Base-by-base conservation (phyloP, 306 rosid genomes). In the Cicer arietinum region DNA sequence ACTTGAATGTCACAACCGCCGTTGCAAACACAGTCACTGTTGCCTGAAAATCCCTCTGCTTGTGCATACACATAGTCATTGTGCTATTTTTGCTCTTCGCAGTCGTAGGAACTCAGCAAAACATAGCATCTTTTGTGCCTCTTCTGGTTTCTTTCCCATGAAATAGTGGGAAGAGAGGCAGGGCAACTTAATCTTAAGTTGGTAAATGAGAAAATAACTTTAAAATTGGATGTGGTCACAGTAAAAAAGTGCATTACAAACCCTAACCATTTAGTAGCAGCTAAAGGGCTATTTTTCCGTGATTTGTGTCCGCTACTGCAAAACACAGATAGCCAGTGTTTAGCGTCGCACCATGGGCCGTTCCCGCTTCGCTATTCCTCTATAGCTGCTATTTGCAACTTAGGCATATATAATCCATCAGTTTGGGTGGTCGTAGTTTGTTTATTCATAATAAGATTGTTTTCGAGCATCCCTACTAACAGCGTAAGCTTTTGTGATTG, bases 401-500 rank as follows among this genome's bases (percentile, higher is more conserved):
- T 57, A 57, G 40, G 39, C 40, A 25, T 20, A 10, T 46, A 50
- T 25, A 14, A 18, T n/a, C 18, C 52, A 64, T 79, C 68, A 3
- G 20, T 72, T 54, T 64, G 52, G 18, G n/a, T 39, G 10, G 61
- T 53, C 61, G 51, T 47, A 35, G n/a, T 74, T 47, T 60, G 48
- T 40, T 73, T 59, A 58, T 46, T 45, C 35, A 45, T 6, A 18
- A 60, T 60, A 37, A 6, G 16, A 9, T 74, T 45, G 58, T 18
- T 37, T 46, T 47, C 18, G 20, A 47, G 30, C 64, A 11, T 62
- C 63, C 62, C 16, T 39, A 17, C 51, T 48, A 37, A 37, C 22
- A 7, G n/a, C 71, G 62, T 47, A 74, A 75, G 25, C 25, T 71
- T 11, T 71, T 54, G 66, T 20, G 52, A 41, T 40, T 1, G 45